Evolutionary conservation across 2,329 filamentous ascomycete genomes (phyloP), one percentile per base, ranked within the genome.

Genomic region (Arthrobotrys megalospora): DNA sequence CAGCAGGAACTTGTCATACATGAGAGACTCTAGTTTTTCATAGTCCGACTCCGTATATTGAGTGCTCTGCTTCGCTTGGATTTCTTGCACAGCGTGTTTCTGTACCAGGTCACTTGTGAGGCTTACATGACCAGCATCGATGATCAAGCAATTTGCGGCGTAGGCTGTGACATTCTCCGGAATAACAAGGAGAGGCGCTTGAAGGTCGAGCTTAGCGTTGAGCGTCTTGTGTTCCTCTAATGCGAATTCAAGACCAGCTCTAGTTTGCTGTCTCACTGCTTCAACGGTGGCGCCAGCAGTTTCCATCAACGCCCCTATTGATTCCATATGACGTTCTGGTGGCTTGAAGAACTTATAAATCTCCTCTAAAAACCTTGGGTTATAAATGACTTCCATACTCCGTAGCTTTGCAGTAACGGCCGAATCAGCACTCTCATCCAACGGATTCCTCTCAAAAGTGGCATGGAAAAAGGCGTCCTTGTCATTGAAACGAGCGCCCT

Each of bases 221-320:
- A 99, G 91, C 1, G 96, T 98, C 86, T 97, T 98, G 87, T 99
- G 96, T 83, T 99, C 96, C 82, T 97, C 92, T 2, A 99, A 86
- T 0, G 96, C 96, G 85, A 97, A 99, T 84, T 99, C 94, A 38
- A 99, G 89, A 28, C 96, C 95, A 62, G 96, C 95, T 83, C 96
- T 90, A 3, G 96, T 99, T 85, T 99, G 96, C 83, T 98, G 94
- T 38, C 96, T 90, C 75, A 99, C 87, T 6, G 94, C 95, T 84
- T 99, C 95, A 0, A 99, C 95, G 0, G 96, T 99, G 1, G 95
- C 95, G 24, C 96, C 94, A 4, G 96, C 96, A 55, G 92, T 93
- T 84, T 99, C 96, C 90, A 99, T 93, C 70, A 99, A 88, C 1
- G 96, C 96, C 11, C 91, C 92, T 81, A 99, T 97, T 8, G 96